Conservation (phyloP, 1,284 basidiomycete genomes). For the Fomes fomentarius region DNA sequence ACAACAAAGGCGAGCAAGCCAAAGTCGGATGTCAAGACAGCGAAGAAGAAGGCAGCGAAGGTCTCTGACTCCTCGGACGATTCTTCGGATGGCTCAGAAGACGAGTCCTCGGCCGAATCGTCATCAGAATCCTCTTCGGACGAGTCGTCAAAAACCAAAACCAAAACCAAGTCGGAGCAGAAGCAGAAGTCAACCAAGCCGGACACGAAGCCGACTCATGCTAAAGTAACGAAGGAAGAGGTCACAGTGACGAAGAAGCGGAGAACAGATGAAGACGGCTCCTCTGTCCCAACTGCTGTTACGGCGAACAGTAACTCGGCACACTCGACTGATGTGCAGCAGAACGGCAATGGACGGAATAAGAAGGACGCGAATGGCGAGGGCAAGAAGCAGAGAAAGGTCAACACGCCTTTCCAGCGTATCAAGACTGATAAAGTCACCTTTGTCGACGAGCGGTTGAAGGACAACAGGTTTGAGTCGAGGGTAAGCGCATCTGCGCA, state of each 20-base stretch:
- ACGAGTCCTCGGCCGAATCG: slow-evolving; percentile 27
- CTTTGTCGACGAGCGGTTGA: slow-evolving; percentile 60
- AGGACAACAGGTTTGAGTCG: slow-evolving; percentile 84
- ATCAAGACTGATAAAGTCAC: slow-evolving; percentile 73
- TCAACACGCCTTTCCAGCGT: slow-evolving; percentile 77
- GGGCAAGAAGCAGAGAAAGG: slow-evolving; percentile 44
- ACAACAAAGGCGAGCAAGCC: neutral
- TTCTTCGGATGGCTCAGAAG: slow-evolving; percentile 22
- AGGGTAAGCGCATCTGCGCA: slow-evolving; percentile 54
- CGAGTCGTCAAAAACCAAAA: slow-evolving; percentile 15
- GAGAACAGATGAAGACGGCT: slow-evolving; percentile 52
- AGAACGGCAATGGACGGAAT: slow-evolving; percentile 12
- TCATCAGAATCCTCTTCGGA: slow-evolving; percentile 19
- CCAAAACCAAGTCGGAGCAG: slow-evolving; percentile 17
- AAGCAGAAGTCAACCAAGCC: slow-evolving; percentile 5
- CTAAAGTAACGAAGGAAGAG: slow-evolving; percentile 15
- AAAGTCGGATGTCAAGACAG: neutral
- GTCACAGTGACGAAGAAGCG: slow-evolving; percentile 58
- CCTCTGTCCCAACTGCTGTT: slow-evolving; percentile 49
- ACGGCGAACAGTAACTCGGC: slow-evolving; percentile 13
- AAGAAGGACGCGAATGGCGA: slow-evolving; percentile 27
- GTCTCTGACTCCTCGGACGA: slow-evolving; percentile 18
- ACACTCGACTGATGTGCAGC: slow-evolving; percentile 9
- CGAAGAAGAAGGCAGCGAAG: neutral
- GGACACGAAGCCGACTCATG: neutral